Conservation (phyloP, 2,329 filamentous ascomycete genomes). For the Magnaporthiopsis poae region DNA sequence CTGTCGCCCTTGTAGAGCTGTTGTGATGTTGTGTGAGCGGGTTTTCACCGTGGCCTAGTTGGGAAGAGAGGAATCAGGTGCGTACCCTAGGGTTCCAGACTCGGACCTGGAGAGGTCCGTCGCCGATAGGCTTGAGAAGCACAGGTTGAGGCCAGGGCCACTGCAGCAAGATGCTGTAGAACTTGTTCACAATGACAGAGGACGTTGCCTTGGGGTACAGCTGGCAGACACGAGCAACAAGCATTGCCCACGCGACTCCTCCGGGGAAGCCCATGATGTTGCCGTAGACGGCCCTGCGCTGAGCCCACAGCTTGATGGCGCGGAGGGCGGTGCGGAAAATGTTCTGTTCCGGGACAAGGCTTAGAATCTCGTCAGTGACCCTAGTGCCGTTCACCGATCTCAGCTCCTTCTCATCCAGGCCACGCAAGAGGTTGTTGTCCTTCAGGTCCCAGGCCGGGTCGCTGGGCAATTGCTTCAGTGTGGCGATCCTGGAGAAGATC, state of each 20-base stretch:
- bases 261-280: conserved; percentile 95
- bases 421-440: conserved; percentile 75
- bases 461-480: conserved; percentile 57
- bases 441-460: conserved; percentile 63
- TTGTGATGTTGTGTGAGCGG: conserved; percentile 16
- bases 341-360: conserved; percentile 76
- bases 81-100: conserved; percentile 87
- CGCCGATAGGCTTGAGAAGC: conserved; percentile 77
- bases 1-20: conserved; percentile 70
- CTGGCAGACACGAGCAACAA: conserved; percentile 90
- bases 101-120: conserved; percentile 67
- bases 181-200: conserved; percentile 81
- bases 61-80: neutral
- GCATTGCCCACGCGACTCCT: conserved; percentile 95
- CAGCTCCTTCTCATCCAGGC: conserved; percentile 76
- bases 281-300: conserved; percentile 82
- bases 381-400: conserved; percentile 87
- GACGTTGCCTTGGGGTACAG: conserved; percentile 87
- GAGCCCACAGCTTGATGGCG: conserved; percentile 93
- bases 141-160: conserved; percentile 97
- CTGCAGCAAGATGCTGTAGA: conserved; percentile 81
- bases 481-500: conserved; percentile 70
- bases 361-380: conserved; percentile 85
- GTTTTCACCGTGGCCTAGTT: conserved; percentile 9
- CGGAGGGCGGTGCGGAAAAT: conserved; percentile 83